Evolutionary conservation across 2,329 filamentous ascomycete genomes (phyloP), one percentile per base, ranked within the genome.

Genomic region (Cladosporium austrohemisphaericum): DNA sequence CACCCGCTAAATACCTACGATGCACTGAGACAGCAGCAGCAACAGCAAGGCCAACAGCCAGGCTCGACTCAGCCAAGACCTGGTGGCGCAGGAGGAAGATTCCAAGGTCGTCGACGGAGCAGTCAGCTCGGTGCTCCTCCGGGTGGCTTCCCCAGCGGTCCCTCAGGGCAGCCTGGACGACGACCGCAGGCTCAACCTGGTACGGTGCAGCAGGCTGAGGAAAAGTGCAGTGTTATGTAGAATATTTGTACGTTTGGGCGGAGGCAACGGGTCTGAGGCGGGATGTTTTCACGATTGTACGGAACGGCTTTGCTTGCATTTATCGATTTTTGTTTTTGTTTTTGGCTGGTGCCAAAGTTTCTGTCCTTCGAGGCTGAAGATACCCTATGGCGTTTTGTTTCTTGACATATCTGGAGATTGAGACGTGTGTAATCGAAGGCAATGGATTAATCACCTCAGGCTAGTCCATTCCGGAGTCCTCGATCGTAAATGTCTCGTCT

Each of bases 211-310:
- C 57, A 64, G 41, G 57, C 60, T 2, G 62, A 66, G 50, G 68
- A 68, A 49, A 68, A 65, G 52, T 78, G 76, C 56, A 60, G 70
- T 29, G 67, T 78, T 44, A 78, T 78, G 76, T 78, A 41, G 38
- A 57, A 55, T 25, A 13, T 40, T 40, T 16, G 10, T 16, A 22
- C 5, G 20, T 10, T 26, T 26, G 20, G 13, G 36, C 4, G n/a
- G 32, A 19, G 25, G 11, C 6, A 11, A 19, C 6, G 32, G n/a
- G 16, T 8, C n/a, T n/a, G n/a, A n/a, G n/a, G n/a, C n/a, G n/a
- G n/a, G n/a, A n/a, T n/a, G n/a, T n/a, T n/a, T n/a, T n/a, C n/a
- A n/a, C n/a, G n/a, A n/a, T n/a, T n/a, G n/a, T n/a, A n/a, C n/a
- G n/a, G n/a, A n/a, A n/a, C n/a, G n/a, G n/a, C n/a, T n/a, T n/a